Base-by-base conservation (phyloP, 345 rosid genomes). In the Combretum micranthum region DNA sequence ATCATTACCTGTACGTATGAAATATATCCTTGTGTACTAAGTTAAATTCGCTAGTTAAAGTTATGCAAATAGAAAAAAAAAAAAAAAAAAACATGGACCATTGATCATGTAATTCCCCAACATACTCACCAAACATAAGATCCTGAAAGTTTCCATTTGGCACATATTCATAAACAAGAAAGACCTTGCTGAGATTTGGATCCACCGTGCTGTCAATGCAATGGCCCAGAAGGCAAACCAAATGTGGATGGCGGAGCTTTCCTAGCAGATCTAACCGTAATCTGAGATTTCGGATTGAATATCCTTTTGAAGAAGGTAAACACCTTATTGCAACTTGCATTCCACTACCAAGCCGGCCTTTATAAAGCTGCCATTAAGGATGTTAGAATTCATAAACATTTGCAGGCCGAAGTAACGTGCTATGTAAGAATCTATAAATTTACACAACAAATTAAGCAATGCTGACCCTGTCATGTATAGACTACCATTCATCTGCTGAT, bases 181-280 rank as follows among this genome's bases (percentile, higher is more conserved):
- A 76, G 53, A 79, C 73, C 59, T 59, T 57, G 50, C 69, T 71
- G 45, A 73, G 74, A 21, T 65, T 70, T 60, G 64, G 74, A 23
- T 63, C 74, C 63, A 69, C 73, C 9, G 68, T 69, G 19, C 63
- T 56, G 59, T 79, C 84, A 26, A 71, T 71, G 68, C 84, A 79
- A 69, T 79, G 77, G 52, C 84, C 84, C 69, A 76, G 26, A 51
- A 76, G 79, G 75, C 84, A 79, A 47, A 76, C 81, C 75, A 79
- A 52, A 61, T 79, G 65, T 0, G 77, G 84, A 55, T 79, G 81
- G 20, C 84, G 75, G 59, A 73, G 81, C 74, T 61, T 79, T 50
- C 79, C 65, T 13, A 79, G 75, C 72, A 79, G 61, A 63, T 79
- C 81, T 68, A 79, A 49, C 59, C 84, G 68, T 45, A 79, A 67